Base-by-base conservation (phyloP, 176 grass and related monocot genomes). In the Triticum urartu region DNA sequence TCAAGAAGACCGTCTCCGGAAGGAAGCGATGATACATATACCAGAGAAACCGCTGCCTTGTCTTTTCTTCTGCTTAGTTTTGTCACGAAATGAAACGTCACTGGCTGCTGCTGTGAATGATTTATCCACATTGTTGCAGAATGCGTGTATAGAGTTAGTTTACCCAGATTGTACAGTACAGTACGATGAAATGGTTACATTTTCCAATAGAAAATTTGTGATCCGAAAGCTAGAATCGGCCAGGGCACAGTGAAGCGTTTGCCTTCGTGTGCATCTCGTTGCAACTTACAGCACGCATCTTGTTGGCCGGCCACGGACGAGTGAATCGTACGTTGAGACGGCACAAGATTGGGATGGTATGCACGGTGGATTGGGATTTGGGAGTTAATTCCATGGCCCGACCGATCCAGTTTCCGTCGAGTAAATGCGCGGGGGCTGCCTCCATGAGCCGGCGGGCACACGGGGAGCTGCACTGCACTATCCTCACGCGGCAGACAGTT, bases 1-100 rank as follows among this genome's bases (percentile, higher is more conserved):
- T 95, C 28, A 95, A 93, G 66, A 99, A 94, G 81, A 94, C 94
- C 0, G 97, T 94, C 36, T 99, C 97, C 3, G 94, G 94, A 18
- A 85, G 92, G 63, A 96, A 94, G 86, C 81, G 79, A 61, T 93
- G 86, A 91, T 45, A 3, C 40, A 11, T 7, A 3, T 3, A 62
- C 33, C 20, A 26, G 15, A 48, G 47, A 80, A 40, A 45, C 47
- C 6, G 28, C 3, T 72, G 28, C 3, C 4, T 0, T 61, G 22
- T 54, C 8, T 30, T 30, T 30, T 30, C 28, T 30, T 30, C 28
- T 30, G 1, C 15, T 64, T 80, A 72, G 21, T 89, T 91, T 87
- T 84, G 68, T 65, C 5, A 70, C 48, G 84, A 39, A 82, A 30
- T 30, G 28, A 30, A 58, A 59, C 26, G 47, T 14, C 8, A 20